Evolutionary conservation across 2,329 filamentous ascomycete species (phyloP).

Genomic region (Fonsecaea multimorphosa): DNA sequence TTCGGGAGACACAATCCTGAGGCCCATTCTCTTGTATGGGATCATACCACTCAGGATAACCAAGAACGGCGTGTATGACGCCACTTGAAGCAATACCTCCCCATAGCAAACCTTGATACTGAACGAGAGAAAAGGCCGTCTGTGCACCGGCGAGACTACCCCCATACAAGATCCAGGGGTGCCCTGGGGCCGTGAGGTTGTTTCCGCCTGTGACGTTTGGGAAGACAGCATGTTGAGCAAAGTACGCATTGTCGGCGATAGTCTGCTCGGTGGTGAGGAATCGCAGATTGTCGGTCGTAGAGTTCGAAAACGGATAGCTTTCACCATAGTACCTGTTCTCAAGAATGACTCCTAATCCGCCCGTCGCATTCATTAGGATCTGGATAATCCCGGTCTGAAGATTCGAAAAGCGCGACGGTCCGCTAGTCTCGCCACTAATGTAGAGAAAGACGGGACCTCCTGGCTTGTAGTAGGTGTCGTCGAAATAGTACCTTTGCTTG

Average conservation of each 20-base stretch:
- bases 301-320: slow-evolving; percentile 47
- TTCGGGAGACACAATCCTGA: slow-evolving; percentile 56
- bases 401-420: slow-evolving; percentile 51
- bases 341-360: slow-evolving; percentile 59
- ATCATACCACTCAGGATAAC: slow-evolving; percentile 59
- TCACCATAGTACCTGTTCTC: slow-evolving; percentile 50
- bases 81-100: slow-evolving; percentile 59
- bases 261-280: slow-evolving; percentile 54
- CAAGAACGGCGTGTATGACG: slow-evolving; percentile 50
- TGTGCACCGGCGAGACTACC: slow-evolving; percentile 55
- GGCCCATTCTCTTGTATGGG: slow-evolving; percentile 59
- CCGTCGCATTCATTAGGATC: slow-evolving; percentile 61
- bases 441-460: slow-evolving; percentile 59
- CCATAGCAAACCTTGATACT: slow-evolving; percentile 46
- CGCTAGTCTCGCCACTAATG: slow-evolving; percentile 45
- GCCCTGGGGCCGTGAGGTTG: slow-evolving; percentile 49
- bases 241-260: slow-evolving; percentile 53
- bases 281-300: slow-evolving; percentile 49
- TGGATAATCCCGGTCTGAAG: slow-evolving; percentile 57
- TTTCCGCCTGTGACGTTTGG: slow-evolving; percentile 38
- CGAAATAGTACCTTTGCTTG: slow-evolving; percentile 62
- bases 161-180: slow-evolving; percentile 56
- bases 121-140: slow-evolving; percentile 51
- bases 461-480: slow-evolving; percentile 60
- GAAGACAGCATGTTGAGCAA: slow-evolving; percentile 47